These are phyloP conservation scores for Psilocybe sp. DNA, from an alignment of 768 basidiomycete genomes.

Conservation along the genomic window DNA sequence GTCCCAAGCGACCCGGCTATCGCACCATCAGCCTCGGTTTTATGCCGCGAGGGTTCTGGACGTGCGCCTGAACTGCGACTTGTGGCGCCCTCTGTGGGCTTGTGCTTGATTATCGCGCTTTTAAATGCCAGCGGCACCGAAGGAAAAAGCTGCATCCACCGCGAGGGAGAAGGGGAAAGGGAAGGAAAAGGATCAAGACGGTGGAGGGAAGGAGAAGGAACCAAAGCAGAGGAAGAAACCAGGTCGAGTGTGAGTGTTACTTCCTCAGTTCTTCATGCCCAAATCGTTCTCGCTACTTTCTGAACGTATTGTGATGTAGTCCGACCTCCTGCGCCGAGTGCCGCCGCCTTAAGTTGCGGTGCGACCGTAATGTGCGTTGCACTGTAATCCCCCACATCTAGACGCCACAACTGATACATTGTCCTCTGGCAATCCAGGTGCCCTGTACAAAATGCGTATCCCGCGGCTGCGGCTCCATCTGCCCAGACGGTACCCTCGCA, in stretches of 20 bases:
- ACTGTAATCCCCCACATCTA: conserved; percentile 9
- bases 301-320: conserved; percentile 33
- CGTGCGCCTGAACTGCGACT: too few relatives aligned
- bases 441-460: conserved; percentile 79
- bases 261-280: background rate
- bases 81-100: too few relatives aligned
- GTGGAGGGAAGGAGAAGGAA: conserved; percentile 23
- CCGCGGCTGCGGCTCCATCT: conserved; percentile 71
- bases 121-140: too few relatives aligned
- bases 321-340: conserved; percentile 54
- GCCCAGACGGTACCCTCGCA: conserved; percentile 68
- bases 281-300: conserved; percentile 18
- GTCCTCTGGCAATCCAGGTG: conserved; percentile 37
- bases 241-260: conserved; percentile 26
- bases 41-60: too few relatives aligned
- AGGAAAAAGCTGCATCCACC: too few relatives aligned
- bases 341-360: conserved; percentile 60
- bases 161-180: too few relatives aligned
- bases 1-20: too few relatives aligned
- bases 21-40: too few relatives aligned
- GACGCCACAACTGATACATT: background rate
- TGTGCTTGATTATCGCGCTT: too few relatives aligned
- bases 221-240: conserved; percentile 27
- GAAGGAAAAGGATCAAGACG: too few relatives aligned
- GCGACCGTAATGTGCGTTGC: conserved; percentile 55